These are phyloP conservation scores for Pseudognaphalium luteoalbum DNA, from an alignment of 129 eudicot genomes.

Conservation along the genomic window DNA sequence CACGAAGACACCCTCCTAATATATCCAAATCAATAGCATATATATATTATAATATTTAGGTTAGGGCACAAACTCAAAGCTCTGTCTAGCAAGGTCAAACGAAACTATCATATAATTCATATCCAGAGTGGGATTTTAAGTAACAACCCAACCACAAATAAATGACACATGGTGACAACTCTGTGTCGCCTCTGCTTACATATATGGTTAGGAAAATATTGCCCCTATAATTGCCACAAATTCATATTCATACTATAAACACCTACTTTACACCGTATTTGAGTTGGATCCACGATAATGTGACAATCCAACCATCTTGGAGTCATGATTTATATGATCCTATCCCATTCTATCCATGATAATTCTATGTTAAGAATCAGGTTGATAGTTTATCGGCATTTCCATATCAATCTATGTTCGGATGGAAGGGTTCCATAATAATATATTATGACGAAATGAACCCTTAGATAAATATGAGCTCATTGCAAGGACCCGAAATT, in stretches of 20 bases:
- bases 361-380: not conserved
- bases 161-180: not conserved
- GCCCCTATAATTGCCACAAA: slow-evolving; percentile 9
- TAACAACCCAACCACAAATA: slow-evolving; percentile 30
- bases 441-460: too few species aligned
- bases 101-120: slow-evolving; percentile 10
- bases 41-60: not conserved
- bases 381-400: not conserved
- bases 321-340: slow-evolving; percentile 19
- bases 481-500: too few species aligned
- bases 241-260: slow-evolving; percentile 18
- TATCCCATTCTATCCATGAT: not conserved
- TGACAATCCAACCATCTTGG: slow-evolving; percentile 24
- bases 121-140: not conserved
- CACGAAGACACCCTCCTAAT: too few species aligned
- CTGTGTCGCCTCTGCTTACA: not conserved
- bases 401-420: not conserved
- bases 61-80: slow-evolving; percentile 16
- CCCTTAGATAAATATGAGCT: too few species aligned
- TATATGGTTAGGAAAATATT: slow-evolving; percentile 15
- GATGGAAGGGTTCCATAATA: too few species aligned
- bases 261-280: not conserved
- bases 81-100: slow-evolving; percentile 24
- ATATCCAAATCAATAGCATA: too few species aligned
- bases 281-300: not conserved